Evolutionary conservation across 2,329 filamentous ascomycete genomes (phyloP).

Genomic region (Ceratocystis huliohia): DNA sequence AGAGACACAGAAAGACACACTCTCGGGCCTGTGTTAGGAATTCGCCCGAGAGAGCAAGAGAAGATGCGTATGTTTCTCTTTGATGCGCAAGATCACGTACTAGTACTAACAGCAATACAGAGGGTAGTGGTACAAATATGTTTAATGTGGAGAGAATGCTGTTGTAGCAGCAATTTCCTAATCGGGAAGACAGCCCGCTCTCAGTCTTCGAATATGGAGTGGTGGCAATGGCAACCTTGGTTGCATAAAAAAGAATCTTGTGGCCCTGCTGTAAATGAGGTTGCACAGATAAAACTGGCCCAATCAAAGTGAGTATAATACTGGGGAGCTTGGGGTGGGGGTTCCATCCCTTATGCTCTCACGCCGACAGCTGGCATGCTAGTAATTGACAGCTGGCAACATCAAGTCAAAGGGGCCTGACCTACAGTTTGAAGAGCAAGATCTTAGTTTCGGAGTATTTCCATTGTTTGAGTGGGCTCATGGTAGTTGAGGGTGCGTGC

Average conservation of each 20-base stretch:
- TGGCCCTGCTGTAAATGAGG: neutral
- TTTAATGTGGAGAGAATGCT: no score
- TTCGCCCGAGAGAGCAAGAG: neutral
- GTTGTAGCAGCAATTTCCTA: no score
- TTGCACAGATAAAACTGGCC: neutral
- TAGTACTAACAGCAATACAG: no score
- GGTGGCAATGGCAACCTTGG: no score
- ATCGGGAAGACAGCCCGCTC: no score
- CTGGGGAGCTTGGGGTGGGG: neutral
- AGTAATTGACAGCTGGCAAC: neutral
- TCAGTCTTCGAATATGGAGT: no score
- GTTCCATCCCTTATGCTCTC: neutral
- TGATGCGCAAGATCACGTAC: no score
- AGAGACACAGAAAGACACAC: neutral
- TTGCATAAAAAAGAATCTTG: neutral
- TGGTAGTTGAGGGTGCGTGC: neutral
- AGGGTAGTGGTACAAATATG: no score
- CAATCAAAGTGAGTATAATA: neutral
- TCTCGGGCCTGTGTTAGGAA: neutral
- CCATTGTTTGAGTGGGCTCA: neutral
- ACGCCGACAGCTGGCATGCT: neutral
- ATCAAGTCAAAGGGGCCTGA: no score
- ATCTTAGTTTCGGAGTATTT: constrained; percentile 1
- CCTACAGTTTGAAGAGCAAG: neutral
- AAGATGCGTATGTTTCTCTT: neutral